Evolutionary conservation across 2,329 filamentous ascomycete genomes (phyloP), one percentile per base, ranked within the genome.

Genomic region (Alternaria arborescens): DNA sequence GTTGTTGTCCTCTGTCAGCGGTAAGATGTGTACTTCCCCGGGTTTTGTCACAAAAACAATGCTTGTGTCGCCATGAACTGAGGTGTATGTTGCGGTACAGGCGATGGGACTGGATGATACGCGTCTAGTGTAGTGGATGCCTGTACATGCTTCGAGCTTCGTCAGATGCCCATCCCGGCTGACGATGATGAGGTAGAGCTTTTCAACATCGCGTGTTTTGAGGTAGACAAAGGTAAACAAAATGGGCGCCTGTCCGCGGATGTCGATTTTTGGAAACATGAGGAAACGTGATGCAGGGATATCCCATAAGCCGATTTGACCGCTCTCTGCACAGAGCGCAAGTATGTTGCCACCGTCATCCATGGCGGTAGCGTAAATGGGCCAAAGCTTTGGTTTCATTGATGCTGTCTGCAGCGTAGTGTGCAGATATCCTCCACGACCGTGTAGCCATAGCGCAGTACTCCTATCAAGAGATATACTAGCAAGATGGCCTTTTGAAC

Each of bases 391-490:
- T 18, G 77, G 77, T 28, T 73, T 73, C 69, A 76, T 73, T 12
- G 64, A 64, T 20, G 71, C 73, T 26, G 77, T 78, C 20, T 74
- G 71, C 5, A 80, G 50, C 6, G 65, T 68, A 6, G 66, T 69
- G 26, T 77, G 69, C 40, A 69, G 63, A 43, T 77, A 79, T 8
- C 68, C 68, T 24, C 66, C 69, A 7, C 67, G 74, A 16, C 68
- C 71, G 51, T 76, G 70, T 8, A 73, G 60, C 89, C 89, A 92
- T 1, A 92, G 81, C 16, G 87, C 84, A 14, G 93, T 88, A 11
- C 84, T 82, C 48, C 90, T 85, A 71, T 94, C 92, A 1, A 94
- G 81, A 0, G 89, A 89, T 38, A 91, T 84, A 2, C 90, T 91
- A 5, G 89, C 86, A 22, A 94, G 78, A 53, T 89, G 83, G 0